Evolutionary conservation across 768 basidiomycete species (phyloP).

Genomic region (Tylopilus cervinicoccineus): DNA sequence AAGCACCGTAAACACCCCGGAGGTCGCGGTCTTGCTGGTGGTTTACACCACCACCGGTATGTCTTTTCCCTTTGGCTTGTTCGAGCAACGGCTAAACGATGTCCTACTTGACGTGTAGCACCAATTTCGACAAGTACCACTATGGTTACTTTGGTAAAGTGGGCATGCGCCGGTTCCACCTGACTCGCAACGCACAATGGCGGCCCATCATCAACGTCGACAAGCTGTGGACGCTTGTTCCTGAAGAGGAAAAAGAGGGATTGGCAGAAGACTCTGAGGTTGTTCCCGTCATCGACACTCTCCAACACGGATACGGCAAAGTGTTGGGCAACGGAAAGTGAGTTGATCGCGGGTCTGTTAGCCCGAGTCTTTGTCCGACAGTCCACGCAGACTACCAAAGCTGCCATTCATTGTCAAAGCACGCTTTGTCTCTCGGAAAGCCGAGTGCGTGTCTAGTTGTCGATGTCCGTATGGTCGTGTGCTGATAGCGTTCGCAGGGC

Average conservation of each 20-base stretch:
- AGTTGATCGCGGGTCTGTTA: constrained; percentile 28
- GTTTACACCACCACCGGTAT: constrained; percentile 97
- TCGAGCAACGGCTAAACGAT: neutral
- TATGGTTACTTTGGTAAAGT: constrained; percentile 99
- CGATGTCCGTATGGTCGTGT: constrained; percentile 14
- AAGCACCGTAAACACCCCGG: constrained; percentile 99
- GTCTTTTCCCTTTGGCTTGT: constrained; percentile 26
- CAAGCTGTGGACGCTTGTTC: constrained; percentile 92
- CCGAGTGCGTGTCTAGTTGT: constrained; percentile 52
- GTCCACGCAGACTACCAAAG: constrained; percentile 62
- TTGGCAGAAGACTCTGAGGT: constrained; percentile 70
- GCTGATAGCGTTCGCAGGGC: constrained; percentile 32
- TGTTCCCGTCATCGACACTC: constrained; percentile 93
- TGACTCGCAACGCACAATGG: constrained; percentile 88
- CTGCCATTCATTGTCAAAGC: constrained; percentile 98
- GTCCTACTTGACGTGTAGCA: constrained; percentile 41
- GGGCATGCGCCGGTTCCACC: constrained; percentile 99
- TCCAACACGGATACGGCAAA: constrained; percentile 83
- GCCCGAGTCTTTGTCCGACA: neutral
- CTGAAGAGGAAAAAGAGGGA: constrained; percentile 76
- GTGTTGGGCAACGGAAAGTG: constrained; percentile 92
- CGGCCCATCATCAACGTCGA: constrained; percentile 98
- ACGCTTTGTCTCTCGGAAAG: constrained; percentile 85
- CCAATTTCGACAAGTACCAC: constrained; percentile 99
- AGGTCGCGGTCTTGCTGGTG: constrained; percentile 99